These are phyloP conservation scores for Paramecium biaurelia DNA, from an alignment of 73 alveolate genomes.

Conservation along the genomic window DNA sequence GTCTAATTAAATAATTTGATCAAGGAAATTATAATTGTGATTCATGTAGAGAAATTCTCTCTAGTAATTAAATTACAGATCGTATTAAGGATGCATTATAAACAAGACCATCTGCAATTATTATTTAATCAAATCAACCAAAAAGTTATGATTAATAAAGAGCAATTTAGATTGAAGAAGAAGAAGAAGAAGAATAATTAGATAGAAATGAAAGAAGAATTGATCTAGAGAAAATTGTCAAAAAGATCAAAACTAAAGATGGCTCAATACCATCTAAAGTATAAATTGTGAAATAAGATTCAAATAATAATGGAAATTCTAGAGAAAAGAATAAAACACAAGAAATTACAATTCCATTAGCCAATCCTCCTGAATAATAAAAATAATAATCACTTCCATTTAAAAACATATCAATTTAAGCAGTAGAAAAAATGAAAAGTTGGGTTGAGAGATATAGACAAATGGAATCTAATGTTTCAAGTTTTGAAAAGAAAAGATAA, in stretches of 20 bases:
- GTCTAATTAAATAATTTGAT: neutral
- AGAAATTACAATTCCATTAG: neutral
- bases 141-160: neutral
- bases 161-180: constrained; percentile 3
- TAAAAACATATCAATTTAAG: neutral
- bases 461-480: neutral
- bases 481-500: constrained; percentile 38
- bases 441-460: constrained; percentile 9
- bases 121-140: neutral
- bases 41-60: neutral
- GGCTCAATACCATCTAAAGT: neutral
- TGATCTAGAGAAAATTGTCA: neutral
- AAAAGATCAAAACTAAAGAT: neutral
- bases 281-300: neutral
- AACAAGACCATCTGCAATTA: neutral
- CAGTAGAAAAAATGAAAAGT: neutral
- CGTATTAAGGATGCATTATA: neutral
- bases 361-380: neutral
- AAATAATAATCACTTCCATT: neutral
- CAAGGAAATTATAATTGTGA: neutral
- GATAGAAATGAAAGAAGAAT: neutral
- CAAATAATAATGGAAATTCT: neutral
- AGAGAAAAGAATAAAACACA: neutral
- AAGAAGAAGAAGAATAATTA: neutral
- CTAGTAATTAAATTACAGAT: neutral